A percentile compares a stretch with the other conserved stretches of the same genome.
Conservation (phyloP, 2,329 filamentous ascomycete genomes). For the Sporothrix dimorphospora region DNA sequence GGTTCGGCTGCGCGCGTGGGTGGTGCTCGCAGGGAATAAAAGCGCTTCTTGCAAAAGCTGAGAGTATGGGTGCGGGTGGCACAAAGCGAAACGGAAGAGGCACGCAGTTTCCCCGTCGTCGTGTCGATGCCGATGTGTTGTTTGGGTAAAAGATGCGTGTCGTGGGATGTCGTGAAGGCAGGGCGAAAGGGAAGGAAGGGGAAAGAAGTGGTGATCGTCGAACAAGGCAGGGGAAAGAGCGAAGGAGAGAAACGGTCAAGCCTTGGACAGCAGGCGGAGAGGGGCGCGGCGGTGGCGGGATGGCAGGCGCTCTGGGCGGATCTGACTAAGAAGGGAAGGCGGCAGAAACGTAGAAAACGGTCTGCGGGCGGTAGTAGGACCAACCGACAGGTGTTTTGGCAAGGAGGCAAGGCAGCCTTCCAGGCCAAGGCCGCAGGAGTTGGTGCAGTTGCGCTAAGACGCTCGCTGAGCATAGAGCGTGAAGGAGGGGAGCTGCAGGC, state of each 20-base stretch:
- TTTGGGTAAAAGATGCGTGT: not conserved
- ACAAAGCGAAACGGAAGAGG: constrained; percentile 8
- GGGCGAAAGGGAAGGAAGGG: not conserved
- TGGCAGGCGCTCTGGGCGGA: not conserved
- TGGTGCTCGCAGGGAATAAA: not conserved
- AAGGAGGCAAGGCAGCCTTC: constrained; percentile 19
- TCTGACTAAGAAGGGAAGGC: constrained; percentile 18
- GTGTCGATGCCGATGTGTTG: not conserved
- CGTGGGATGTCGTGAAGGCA: not conserved
- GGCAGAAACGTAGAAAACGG: constrained; percentile 21
- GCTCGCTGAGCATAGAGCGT: not conserved
- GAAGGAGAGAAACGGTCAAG: constrained; percentile 21
- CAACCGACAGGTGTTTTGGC: no score
- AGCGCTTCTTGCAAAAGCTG: not conserved
- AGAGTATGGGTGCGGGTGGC: not conserved
- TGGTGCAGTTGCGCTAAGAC: not conserved
- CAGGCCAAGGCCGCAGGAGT: not conserved
- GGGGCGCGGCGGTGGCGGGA: constrained; percentile 25
- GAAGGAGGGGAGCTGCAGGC: constrained; percentile 16
- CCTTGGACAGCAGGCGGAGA: constrained; percentile 14
- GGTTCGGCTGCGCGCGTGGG: not conserved
- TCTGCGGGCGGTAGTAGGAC: not conserved
- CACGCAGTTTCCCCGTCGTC: not conserved
- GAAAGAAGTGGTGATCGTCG: constrained; percentile 19
- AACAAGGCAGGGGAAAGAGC: constrained; percentile 19